phyloP scores from a whole-genome alignment of 2,329 filamentous ascomycete genomes.

The Ceratocystis harringtonii region DNA sequence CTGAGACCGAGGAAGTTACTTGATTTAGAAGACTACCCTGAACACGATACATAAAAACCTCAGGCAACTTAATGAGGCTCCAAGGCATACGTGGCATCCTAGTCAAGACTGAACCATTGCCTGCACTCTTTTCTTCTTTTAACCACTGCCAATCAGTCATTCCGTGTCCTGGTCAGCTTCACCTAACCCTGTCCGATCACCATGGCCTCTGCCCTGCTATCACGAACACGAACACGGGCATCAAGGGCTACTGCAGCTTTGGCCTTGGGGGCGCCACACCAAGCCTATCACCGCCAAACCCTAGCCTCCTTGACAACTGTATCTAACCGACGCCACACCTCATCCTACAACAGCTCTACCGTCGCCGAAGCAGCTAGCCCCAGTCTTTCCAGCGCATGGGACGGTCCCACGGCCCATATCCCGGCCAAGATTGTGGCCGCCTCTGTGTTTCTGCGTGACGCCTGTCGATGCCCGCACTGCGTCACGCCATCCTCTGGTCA shows the following conservation, averaged over 20 bases:
- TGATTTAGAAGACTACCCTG: neutral
- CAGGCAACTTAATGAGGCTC: neutral
- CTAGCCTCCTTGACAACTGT: neutral
- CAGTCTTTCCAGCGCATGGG: slow-evolving; percentile 3
- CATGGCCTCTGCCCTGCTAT: neutral
- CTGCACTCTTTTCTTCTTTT: neutral
- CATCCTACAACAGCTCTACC: neutral
- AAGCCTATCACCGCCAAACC: neutral
- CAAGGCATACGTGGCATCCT: neutral
- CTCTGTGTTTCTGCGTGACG: slow-evolving; percentile 34
- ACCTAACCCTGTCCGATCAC: neutral
- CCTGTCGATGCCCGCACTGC: slow-evolving; percentile 38
- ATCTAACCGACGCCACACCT: neutral
- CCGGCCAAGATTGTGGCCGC: slow-evolving; percentile 5
- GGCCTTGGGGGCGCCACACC: neutral
- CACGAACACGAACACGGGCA: neutral
- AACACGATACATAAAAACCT: neutral
- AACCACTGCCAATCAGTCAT: neutral
- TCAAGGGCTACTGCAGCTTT: neutral
- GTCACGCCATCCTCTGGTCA: slow-evolving; percentile 44
- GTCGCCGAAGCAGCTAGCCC: neutral
- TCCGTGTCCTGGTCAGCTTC: neutral
- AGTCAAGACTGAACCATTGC: too few species aligned
- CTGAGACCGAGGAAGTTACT: neutral
- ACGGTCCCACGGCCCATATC: neutral